Base-by-base conservation (phyloP, 495 filamentous ascomycete species). In the Penicillium maclennaniae region DNA sequence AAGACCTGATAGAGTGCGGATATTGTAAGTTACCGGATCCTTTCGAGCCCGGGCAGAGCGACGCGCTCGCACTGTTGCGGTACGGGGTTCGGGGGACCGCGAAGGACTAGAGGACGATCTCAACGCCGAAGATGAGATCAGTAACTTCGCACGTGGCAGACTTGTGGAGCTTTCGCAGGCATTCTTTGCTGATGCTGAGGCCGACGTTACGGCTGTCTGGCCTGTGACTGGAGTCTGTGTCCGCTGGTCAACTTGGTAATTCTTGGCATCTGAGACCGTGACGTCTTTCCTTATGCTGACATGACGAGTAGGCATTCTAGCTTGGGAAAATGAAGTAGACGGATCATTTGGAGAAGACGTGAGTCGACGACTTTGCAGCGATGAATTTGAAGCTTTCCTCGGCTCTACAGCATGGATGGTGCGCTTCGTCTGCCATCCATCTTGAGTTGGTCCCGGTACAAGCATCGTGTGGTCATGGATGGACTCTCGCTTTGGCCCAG, bases 21-120 rank as follows among this genome's bases (percentile, higher is more conserved):
- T 19, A 38, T 61, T 54, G 27, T 61, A 61, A 2, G 51, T 61
- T n/a, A 7, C 19, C 1, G 58, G 58, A 27, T 43, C 43, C 0
- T 44, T 53, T 38, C 50, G 50, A 16, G 54, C 4, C 23, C 58
- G 50, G 19, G 19, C 19, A 26, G 58, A 61, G 3, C 58, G 54
- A 1, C 58, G 54, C n/a, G 19, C 28, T 36, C 7, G 17, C 19
- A 20, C 14, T 7, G 4, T 14, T n/a, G 21, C 14, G 10, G 31
- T 14, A 20, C 8, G 20, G 5, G 26, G 31, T 10, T 31, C 27
- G 6, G 43, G 37, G n/a, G 54, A 51, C 5, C 23, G 16, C 1
- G 52, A 41, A 16, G 48, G 45, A 16, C 28, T 37, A 28, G 51
- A 38, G 0, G 49, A 45, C 19, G 49, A 34, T 20, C 31, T 16